Evolutionary conservation across 1,284 basidiomycete species (phyloP).

Genomic region (Coriolopsis trogii): DNA sequence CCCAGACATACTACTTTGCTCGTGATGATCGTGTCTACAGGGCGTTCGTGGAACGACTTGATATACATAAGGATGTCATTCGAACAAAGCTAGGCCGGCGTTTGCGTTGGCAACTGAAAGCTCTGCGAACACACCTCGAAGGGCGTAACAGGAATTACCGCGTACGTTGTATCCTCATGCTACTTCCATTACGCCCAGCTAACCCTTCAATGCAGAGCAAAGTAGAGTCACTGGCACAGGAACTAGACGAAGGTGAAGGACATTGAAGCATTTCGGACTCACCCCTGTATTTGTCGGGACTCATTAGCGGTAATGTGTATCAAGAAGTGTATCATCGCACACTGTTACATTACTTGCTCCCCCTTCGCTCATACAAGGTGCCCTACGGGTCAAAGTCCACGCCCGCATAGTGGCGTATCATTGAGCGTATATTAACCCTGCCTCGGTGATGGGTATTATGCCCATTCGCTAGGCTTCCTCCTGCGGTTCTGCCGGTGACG

Average conservation of each 20-base stretch:
- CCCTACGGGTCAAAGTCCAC: conserved; percentile 66
- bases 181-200: background rate
- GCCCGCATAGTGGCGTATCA: conserved; percentile 74
- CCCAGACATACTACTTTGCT: conserved; percentile 77
- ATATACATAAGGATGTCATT: conserved; percentile 54
- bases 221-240: conserved; percentile 57
- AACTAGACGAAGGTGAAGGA: conserved; percentile 65
- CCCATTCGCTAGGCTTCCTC: no score
- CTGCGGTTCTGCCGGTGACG: background rate
- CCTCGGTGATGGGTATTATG: no score
- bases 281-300: conserved; percentile 3
- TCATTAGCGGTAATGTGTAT: conserved; percentile 17
- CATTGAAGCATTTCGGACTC: conserved; percentile 36
- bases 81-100: conserved; percentile 51
- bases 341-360: background rate
- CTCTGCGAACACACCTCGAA: conserved; percentile 63
- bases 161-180: no score
- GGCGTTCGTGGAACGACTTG: conserved; percentile 64
- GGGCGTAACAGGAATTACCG: conserved; percentile 65
- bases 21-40: conserved; percentile 79
- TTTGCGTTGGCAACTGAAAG: conserved; percentile 71
- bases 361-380: conserved; percentile 78
- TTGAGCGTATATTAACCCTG: conserved; percentile 59
- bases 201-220: conserved; percentile 50
- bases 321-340: background rate